Evolutionary conservation across 805 yeast species (phyloP).

Genomic region (Brettanomyces sp.): DNA sequence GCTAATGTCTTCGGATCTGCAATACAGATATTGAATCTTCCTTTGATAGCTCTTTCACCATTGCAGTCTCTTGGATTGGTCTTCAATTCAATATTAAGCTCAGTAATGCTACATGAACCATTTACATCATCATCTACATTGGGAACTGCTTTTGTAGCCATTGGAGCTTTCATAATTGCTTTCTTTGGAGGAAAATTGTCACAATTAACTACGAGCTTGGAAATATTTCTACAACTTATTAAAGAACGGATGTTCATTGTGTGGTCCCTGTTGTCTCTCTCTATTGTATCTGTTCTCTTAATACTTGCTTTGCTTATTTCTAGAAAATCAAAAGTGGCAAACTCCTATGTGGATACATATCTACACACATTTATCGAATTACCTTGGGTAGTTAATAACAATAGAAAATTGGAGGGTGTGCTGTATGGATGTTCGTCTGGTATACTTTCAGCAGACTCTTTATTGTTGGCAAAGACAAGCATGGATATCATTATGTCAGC

Average conservation of each 20-base stretch:
- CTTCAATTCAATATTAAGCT: constrained; percentile 70
- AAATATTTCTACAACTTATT: constrained; percentile 36
- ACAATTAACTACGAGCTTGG: constrained; percentile 43
- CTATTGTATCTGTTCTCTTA: constrained; percentile 20
- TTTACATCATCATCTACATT: constrained; percentile 47
- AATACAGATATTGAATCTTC: constrained; percentile 77
- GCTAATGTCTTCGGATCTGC: constrained; percentile 76
- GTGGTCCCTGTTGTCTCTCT: constrained; percentile 43
- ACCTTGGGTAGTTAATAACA: constrained; percentile 10
- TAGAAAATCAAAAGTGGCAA: constrained; percentile 3
- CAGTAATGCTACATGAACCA: constrained; percentile 55
- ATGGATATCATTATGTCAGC: constrained; percentile 56
- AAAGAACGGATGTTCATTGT: constrained; percentile 37
- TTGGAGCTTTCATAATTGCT: constrained; percentile 75
- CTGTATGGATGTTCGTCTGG: constrained; percentile 66
- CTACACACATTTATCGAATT: background rate
- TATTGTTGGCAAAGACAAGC: constrained; percentile 75
- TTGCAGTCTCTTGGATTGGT: constrained; percentile 83
- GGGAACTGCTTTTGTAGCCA: constrained; percentile 61
- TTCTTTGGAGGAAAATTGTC: constrained; percentile 61
- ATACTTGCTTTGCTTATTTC: constrained; percentile 19
- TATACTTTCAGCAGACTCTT: constrained; percentile 73
- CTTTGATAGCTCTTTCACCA: constrained; percentile 71
- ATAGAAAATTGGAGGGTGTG: constrained; percentile 37
- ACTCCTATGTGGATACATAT: background rate